These are phyloP conservation scores for Wickerhamomyces subpelliculosus DNA, from an alignment of 805 yeast species.

Conservation along the genomic window DNA sequence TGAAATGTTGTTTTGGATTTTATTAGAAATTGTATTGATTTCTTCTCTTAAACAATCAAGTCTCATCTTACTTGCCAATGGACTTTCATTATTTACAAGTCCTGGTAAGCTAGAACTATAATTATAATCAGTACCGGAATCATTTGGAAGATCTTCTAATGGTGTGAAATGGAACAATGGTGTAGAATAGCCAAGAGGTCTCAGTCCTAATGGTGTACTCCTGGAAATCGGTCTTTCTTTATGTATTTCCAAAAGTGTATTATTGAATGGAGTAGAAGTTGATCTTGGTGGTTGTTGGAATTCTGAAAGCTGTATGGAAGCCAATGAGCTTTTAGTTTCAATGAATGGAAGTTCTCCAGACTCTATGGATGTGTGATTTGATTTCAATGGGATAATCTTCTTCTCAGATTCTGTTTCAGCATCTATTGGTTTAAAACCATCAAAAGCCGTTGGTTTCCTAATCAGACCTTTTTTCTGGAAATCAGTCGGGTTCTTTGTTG, in stretches of 20 bases:
- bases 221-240: background rate
- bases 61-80: conserved; percentile 5
- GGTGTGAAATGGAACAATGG: conserved; percentile 15
- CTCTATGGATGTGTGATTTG: background rate
- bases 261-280: conserved; percentile 20
- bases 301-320: conserved; percentile 21
- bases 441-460: background rate
- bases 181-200: conserved; percentile 12
- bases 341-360: background rate
- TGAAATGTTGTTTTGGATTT: conserved; percentile 5
- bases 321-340: background rate
- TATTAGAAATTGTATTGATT: conserved; percentile 33
- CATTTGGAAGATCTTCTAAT: background rate
- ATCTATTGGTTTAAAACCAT: too few species aligned
- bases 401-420: too few species aligned
- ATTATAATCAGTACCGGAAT: background rate
- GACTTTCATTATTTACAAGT: conserved; percentile 2
- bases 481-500: background rate
- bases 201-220: background rate
- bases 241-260: background rate
- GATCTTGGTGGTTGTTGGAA: conserved; percentile 21
- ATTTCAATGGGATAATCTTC: background rate
- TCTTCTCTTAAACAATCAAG: conserved; percentile 29
- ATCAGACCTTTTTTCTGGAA: too few species aligned
- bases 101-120: too few species aligned